A percentile compares a stretch with the other conserved stretches of the same genome.
Evolutionary conservation across 768 basidiomycete genomes (phyloP).

Genomic region (Leccinum barrowsii): DNA sequence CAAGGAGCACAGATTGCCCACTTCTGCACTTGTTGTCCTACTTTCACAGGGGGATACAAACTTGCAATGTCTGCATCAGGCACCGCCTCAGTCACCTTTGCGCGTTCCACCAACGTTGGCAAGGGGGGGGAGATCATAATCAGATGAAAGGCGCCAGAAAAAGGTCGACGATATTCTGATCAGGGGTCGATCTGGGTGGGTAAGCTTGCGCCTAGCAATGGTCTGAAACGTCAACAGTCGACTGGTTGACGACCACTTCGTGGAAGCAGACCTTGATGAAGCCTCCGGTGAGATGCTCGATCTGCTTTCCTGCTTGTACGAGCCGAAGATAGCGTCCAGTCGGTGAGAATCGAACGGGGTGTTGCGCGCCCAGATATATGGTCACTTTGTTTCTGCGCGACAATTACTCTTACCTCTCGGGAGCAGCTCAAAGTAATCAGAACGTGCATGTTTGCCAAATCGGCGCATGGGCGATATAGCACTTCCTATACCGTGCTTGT

Average conservation of each 20-base stretch:
- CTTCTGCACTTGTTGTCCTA: constrained; percentile 87
- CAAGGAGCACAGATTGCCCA: constrained; percentile 31
- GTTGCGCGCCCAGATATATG: constrained; percentile 89
- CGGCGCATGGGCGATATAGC: too few species aligned
- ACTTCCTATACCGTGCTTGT: too few species aligned
- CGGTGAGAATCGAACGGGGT: constrained; percentile 79
- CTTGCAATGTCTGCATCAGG: constrained; percentile 22
- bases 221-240: constrained; percentile 71
- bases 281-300: constrained; percentile 83
- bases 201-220: constrained; percentile 54
- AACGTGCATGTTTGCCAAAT: too few species aligned
- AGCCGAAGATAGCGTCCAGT: constrained; percentile 71
- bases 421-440: too few species aligned
- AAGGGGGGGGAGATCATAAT: constrained; percentile 74
- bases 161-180: constrained; percentile 97
- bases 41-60: constrained; percentile 72
- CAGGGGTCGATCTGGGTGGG: constrained; percentile 72
- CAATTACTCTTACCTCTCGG: too few species aligned
- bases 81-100: constrained; percentile 41
- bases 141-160: constrained; percentile 91
- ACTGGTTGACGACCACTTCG: constrained; percentile 87
- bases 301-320: constrained; percentile 94
- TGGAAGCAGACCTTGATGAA: constrained; percentile 91
- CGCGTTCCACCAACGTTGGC: constrained; percentile 46
- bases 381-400: too few species aligned